A percentile compares a stretch with the other conserved stretches of the same genome.
phyloP scores from a whole-genome alignment of 208 protist species.

The Strigomonas culicis region DNA sequence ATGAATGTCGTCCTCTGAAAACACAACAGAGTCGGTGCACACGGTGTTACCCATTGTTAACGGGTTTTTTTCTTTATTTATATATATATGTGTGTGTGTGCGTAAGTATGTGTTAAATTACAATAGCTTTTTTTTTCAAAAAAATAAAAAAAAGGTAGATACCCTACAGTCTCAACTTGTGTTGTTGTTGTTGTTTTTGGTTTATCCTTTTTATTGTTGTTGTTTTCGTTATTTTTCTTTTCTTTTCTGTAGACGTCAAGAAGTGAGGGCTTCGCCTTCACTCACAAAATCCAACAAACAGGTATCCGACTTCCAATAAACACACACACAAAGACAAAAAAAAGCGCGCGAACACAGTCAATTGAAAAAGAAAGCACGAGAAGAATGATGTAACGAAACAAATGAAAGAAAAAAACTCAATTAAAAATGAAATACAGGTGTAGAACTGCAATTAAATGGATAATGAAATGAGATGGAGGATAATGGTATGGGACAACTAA shows the following conservation, averaged over 20 bases:
- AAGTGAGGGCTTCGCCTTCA: neutral
- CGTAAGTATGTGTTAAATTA: neutral
- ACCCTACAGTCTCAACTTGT: neutral
- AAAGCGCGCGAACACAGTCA: neutral
- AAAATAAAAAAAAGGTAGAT: neutral
- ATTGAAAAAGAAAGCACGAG: neutral
- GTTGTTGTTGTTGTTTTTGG: neutral
- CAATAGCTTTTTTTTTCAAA: neutral
- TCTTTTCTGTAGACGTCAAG: neutral
- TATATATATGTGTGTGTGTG: conserved; percentile 4
- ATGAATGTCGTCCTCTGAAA: conserved; percentile 43
- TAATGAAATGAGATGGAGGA: no score
- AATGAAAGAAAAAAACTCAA: conserved; percentile 1
- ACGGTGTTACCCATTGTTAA: conserved; percentile 54
- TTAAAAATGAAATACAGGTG: neutral
- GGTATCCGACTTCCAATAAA: neutral
- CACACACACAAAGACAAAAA: neutral
- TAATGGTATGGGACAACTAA: no score
- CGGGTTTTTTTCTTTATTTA: neutral
- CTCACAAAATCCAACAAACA: neutral
- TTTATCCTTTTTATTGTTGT: conserved; percentile 11
- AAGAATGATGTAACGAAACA: neutral
- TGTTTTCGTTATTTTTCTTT: conserved; percentile 8
- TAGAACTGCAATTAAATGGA: neutral
- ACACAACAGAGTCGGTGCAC: conserved; percentile 41